Base-by-base conservation (phyloP, 192 early-diverging fungal genomes). In the Backusella psychrophila region DNA sequence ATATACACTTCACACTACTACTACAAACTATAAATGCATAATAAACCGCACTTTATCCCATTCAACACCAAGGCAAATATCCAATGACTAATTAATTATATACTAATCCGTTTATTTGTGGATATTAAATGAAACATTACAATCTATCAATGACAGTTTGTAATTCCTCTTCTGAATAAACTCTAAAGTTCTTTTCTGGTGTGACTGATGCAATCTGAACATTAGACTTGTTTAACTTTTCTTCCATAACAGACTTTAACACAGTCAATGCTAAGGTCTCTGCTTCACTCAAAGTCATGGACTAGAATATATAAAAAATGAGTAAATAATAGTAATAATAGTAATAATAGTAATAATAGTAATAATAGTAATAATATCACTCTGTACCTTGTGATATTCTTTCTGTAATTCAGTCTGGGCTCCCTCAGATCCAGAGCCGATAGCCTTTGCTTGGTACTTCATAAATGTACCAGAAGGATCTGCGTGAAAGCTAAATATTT, bases 221-320 rank as follows among this genome's bases (percentile, higher is more conserved):
- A 83, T 99, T 99, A 12, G 91, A 91, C 73, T 93, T 91, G 83
- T 91, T 97, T 42, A 99, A 89, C 85, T 99, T 99, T 86, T 99
- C 98, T 83, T 99, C 98, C 97, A 99, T 99, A 23, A 99, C 98
- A 79, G 96, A 92, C 89, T 99, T 99, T 42, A 99, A 85, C 19
- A 98, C 95, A 89, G 96, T 98, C 44, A 99, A 90, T 26, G 97
- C 91, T 72, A 99, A 81, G 7, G 88, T 85, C 81, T 96, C 92
- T 7, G 97, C 98, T 75, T 99, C 96, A 14, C 87, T 84, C 78
- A 99, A 80, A 2, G 92, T 93, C 69, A 99, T 84, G 3, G 93
- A 93, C 89, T 94, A 77, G 19, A 49, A 6, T 26, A n/a, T 21
- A 12, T 33, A 63, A 70, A 36, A 36, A 19, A 31, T 36, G 12